phyloP scores from a whole-genome alignment of 495 filamentous ascomycete genomes.

The Polyplosphaeria fusca region DNA sequence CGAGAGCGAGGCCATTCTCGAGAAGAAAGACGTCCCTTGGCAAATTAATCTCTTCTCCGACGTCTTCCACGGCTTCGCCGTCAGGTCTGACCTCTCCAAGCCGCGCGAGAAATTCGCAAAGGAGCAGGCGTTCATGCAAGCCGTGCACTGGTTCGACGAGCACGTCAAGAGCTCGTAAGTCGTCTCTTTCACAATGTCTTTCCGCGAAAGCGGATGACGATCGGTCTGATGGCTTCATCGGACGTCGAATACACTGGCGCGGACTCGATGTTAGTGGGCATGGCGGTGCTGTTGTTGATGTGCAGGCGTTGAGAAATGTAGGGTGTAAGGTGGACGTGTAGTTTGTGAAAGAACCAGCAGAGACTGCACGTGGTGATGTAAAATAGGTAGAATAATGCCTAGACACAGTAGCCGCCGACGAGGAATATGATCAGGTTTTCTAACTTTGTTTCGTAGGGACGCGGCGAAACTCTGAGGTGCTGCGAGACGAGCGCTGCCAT shows the following conservation, averaged over 20 bases:
- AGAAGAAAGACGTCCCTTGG: slow-evolving; percentile 62
- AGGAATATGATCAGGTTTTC: slow-evolving; percentile 7
- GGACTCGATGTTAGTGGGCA: background rate
- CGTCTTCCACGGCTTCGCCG: slow-evolving; percentile 77
- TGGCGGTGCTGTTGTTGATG: background rate
- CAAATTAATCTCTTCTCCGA: slow-evolving; percentile 79
- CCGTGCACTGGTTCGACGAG: slow-evolving; percentile 73
- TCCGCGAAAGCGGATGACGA: background rate
- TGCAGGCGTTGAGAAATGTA: background rate
- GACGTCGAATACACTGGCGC: background rate
- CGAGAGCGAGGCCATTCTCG: slow-evolving; percentile 58
- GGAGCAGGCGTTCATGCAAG: slow-evolving; percentile 82
- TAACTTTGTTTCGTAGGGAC: no score
- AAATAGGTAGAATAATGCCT: slow-evolving; percentile 7
- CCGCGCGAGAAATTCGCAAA: slow-evolving; percentile 69
- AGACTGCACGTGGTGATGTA: background rate
- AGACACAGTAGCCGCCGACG: background rate
- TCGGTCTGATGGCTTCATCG: background rate
- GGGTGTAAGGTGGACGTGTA: background rate
- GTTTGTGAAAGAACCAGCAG: background rate
- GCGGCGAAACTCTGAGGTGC: no score
- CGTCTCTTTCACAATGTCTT: background rate
- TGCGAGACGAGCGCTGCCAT: no score
- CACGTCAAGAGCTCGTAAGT: slow-evolving; percentile 43
- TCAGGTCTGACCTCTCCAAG: slow-evolving; percentile 62